A percentile compares a stretch with the other conserved stretches of the same genome.
These are phyloP conservation scores for Ramularia endophylla DNA, from an alignment of 2,329 filamentous ascomycete genomes.

Conservation along the genomic window DNA sequence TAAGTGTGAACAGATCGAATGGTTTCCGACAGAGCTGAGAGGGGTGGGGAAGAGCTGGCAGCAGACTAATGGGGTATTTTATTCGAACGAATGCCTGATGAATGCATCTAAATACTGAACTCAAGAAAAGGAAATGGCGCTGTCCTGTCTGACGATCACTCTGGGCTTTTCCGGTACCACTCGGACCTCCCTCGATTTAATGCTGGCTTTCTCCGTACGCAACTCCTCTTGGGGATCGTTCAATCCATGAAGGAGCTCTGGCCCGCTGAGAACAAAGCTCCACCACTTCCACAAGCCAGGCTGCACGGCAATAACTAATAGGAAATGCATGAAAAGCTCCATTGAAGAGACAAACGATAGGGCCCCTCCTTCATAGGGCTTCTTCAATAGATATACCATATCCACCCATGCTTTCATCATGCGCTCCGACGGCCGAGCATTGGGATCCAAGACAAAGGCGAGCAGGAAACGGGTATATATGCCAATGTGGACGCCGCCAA, in stretches of 20 bases:
- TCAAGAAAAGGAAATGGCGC: no score
- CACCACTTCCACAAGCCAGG: conserved; percentile 91
- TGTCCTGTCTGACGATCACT: no score
- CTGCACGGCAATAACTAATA: conserved; percentile 71
- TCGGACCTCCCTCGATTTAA: no score
- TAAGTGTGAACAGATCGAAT: no score
- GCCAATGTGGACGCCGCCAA: conserved; percentile 82
- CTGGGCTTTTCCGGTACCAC: no score
- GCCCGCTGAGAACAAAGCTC: conserved; percentile 70
- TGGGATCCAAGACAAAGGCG: conserved; percentile 76
- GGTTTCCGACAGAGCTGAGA: no score
- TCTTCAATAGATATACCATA: conserved; percentile 69
- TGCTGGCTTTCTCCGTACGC: no score
- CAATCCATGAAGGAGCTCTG: conserved; percentile 1
- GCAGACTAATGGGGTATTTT: no score
- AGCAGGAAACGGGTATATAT: conserved; percentile 81
- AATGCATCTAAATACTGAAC: no score
- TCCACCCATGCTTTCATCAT: conserved; percentile 86
- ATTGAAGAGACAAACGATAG: conserved; percentile 89
- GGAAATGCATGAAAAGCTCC: conserved; percentile 78
- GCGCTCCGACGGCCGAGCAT: conserved; percentile 62
- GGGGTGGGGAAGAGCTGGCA: no score
- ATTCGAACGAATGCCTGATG: no score
- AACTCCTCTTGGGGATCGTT: no score
- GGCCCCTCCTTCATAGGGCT: conserved; percentile 61